Percentiles rank a stretch among this genome's conserved stretches.
These are phyloP conservation scores for Ascochyta viciae-villosae DNA, from an alignment of 2,329 filamentous ascomycete genomes.

Conservation along the genomic window DNA sequence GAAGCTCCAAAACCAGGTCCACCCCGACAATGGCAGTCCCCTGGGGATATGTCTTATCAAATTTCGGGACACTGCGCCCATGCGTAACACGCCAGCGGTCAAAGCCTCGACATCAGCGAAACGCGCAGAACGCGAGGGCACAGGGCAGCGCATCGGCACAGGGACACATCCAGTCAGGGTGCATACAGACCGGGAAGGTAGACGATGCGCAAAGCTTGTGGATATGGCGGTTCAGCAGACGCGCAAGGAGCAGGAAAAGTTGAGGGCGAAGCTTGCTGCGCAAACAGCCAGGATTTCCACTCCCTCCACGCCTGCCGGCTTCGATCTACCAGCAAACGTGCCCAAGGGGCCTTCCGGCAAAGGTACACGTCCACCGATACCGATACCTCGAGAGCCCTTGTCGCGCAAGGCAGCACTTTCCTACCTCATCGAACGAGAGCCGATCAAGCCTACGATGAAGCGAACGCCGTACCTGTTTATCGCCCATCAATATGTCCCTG, in stretches of 20 bases:
- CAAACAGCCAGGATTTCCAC: constrained; percentile 30
- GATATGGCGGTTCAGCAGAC: constrained; percentile 75
- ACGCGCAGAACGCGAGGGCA: constrained; percentile 77
- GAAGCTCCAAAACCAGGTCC: constrained; percentile 90
- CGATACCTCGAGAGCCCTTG: constrained; percentile 49
- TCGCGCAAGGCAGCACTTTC: constrained; percentile 54
- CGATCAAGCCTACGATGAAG: constrained; percentile 73
- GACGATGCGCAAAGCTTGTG: constrained; percentile 79
- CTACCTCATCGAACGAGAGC: constrained; percentile 67
- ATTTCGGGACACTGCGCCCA: constrained; percentile 74
- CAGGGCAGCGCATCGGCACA: constrained; percentile 80
- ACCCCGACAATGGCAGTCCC: constrained; percentile 92
- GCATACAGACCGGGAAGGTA: constrained; percentile 87
- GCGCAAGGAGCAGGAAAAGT: constrained; percentile 64
- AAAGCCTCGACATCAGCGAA: constrained; percentile 82
- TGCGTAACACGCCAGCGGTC: constrained; percentile 60
- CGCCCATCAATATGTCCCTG: constrained; percentile 83
- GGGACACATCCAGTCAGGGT: constrained; percentile 72
- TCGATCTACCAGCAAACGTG: constrained; percentile 78
- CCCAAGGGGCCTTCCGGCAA: constrained; percentile 81
- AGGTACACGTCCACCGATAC: constrained; percentile 46
- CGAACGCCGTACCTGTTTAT: constrained; percentile 91
- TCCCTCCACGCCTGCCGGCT: constrained; percentile 31
- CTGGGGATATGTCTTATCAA: constrained; percentile 91
- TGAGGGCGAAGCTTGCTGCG: constrained; percentile 45